Conservation (phyloP, 345 rosid genomes). For the Heritiera fomes region DNA sequence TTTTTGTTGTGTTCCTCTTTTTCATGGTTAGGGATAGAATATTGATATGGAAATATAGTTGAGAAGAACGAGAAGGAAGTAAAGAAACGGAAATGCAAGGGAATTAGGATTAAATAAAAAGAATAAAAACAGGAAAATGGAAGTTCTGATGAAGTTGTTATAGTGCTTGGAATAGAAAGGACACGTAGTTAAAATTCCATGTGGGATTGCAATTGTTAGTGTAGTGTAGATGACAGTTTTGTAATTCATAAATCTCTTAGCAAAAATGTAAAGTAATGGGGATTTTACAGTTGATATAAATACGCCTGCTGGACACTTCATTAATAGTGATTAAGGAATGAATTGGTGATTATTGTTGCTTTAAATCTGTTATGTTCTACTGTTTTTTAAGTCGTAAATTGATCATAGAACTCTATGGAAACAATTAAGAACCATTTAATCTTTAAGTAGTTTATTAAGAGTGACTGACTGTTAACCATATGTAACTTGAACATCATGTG, state of each 20-base stretch:
- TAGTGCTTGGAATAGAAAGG: too few species aligned
- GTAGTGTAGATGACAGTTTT: too few species aligned
- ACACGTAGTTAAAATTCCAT: too few species aligned
- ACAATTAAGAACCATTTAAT: background rate
- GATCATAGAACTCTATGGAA: background rate
- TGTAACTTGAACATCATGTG: background rate
- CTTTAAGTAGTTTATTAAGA: background rate
- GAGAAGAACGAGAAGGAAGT: too few species aligned
- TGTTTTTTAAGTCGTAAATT: background rate
- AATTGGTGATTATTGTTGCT: background rate
- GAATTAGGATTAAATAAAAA: too few species aligned
- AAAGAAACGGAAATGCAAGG: too few species aligned
- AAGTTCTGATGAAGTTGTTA: too few species aligned
- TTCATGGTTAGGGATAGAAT: background rate
- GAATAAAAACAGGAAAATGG: too few species aligned
- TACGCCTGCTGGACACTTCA: background rate
- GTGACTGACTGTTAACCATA: background rate
- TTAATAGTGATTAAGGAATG: background rate
- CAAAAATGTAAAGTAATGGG: too few species aligned
- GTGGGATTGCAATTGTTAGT: background rate
- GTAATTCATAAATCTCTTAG: background rate
- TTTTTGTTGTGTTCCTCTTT: background rate
- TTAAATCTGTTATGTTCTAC: too few species aligned
- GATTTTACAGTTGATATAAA: background rate
- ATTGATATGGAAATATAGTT: background rate